Evolutionary conservation across 805 yeast species (phyloP).

Genomic region (Grigorovia jiainica): DNA sequence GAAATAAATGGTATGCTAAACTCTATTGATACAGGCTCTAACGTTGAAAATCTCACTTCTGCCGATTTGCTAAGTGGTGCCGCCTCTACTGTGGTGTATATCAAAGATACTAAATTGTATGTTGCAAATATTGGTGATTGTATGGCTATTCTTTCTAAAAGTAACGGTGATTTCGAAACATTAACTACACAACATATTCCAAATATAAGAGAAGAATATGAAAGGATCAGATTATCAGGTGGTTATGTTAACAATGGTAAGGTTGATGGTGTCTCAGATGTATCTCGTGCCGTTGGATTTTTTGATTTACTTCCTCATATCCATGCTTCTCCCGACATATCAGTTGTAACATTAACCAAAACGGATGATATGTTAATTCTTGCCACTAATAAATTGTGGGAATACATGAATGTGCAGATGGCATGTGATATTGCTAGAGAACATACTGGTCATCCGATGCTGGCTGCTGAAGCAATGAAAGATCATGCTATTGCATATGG

Average conservation of each 20-base stretch:
- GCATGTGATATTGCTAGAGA: slow-evolving; percentile 87
- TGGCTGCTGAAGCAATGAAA: slow-evolving; percentile 86
- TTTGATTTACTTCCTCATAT: slow-evolving; percentile 79
- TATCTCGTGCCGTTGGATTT: slow-evolving; percentile 89
- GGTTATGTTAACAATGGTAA: slow-evolving; percentile 84
- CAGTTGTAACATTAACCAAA: slow-evolving; percentile 47
- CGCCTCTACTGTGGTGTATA: slow-evolving; percentile 71
- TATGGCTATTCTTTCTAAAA: slow-evolving; percentile 66
- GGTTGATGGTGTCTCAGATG: slow-evolving; percentile 71
- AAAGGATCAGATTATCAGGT: slow-evolving; percentile 82
- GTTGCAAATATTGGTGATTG: slow-evolving; percentile 90
- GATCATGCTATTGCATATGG: slow-evolving; percentile 95
- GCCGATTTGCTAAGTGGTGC: slow-evolving; percentile 76
- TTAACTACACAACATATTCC: slow-evolving; percentile 81
- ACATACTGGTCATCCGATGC: slow-evolving; percentile 71
- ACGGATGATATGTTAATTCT: slow-evolving; percentile 79
- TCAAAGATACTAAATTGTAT: slow-evolving; percentile 59
- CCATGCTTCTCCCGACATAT: slow-evolving; percentile 77
- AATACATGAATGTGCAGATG: slow-evolving; percentile 65
- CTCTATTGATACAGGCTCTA: slow-evolving; percentile 43
- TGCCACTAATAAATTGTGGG: slow-evolving; percentile 83
- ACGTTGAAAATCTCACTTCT: slow-evolving; percentile 43
- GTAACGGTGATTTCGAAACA: slow-evolving; percentile 69
- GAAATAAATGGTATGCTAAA: slow-evolving; percentile 52
- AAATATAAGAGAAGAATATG: slow-evolving; percentile 64